Conservation (phyloP, 2,329 filamentous ascomycete genomes). For the Colletotrichum tanaceti region DNA sequence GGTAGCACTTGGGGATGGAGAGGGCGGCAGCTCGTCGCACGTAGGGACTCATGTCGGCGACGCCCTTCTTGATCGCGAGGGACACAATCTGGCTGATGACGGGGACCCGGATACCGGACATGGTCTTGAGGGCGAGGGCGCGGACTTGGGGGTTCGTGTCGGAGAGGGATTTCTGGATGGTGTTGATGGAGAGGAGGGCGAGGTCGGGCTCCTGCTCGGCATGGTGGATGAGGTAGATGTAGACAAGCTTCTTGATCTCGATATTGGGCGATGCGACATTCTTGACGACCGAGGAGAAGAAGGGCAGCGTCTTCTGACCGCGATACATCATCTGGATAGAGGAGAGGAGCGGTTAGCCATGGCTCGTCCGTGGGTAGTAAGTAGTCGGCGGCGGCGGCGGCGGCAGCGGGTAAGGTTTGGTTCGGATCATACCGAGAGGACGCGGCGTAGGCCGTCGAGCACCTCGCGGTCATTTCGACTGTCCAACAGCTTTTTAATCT, state of each 20-base stretch:
- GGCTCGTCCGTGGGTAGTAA: not conserved
- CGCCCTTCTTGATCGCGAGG: constrained; percentile 92
- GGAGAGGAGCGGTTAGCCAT: constrained; percentile 32
- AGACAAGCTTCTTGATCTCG: constrained; percentile 97
- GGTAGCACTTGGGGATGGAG: constrained; percentile 95
- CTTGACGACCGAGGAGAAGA: constrained; percentile 98
- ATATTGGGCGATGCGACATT: constrained; percentile 95
- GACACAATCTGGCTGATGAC: constrained; percentile 98
- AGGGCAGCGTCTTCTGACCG: constrained; percentile 86
- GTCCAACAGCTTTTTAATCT: constrained; percentile 95
- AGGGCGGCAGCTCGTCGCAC: constrained; percentile 93
- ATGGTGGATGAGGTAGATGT: constrained; percentile 97
- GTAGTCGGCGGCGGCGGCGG: not conserved
- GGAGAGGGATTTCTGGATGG: constrained; percentile 96
- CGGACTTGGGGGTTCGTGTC: constrained; percentile 91
- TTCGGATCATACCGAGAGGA: constrained; percentile 76
- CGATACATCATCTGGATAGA: constrained; percentile 90
- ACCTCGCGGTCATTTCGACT: constrained; percentile 94
- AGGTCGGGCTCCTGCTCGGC: constrained; percentile 96
- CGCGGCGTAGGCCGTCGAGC: constrained; percentile 87
- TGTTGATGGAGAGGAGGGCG: constrained; percentile 95
- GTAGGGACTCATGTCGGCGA: constrained; percentile 92
- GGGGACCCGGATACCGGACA: constrained; percentile 96
- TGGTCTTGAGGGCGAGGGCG: constrained; percentile 91
- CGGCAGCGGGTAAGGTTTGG: constrained; percentile 1